Percentiles rank a stretch among this genome's conserved stretches.
These are phyloP conservation scores for Tolypocladium cylindrosporum DNA, from an alignment of 2,329 filamentous ascomycete genomes.

Conservation along the genomic window DNA sequence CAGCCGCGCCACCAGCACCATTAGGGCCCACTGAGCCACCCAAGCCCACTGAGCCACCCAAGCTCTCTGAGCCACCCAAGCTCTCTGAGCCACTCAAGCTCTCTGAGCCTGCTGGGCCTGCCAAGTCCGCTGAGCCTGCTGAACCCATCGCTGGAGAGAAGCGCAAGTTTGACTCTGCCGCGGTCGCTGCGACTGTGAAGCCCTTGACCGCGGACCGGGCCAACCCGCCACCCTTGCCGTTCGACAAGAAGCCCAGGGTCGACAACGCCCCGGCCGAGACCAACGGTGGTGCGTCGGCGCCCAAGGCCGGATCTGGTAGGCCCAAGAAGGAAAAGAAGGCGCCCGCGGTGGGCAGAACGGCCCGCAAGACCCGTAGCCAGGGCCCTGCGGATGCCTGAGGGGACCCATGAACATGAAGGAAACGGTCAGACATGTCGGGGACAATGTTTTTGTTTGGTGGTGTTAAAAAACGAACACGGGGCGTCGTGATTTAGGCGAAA, in stretches of 20 bases:
- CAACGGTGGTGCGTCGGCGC: conserved; percentile 9
- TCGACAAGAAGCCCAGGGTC: conserved; percentile 31
- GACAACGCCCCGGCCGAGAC: conserved; percentile 17
- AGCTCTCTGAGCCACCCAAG: too few species aligned
- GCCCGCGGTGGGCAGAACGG: conserved; percentile 23
- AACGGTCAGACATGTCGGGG: neutral
- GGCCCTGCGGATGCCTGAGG: conserved; percentile 21
- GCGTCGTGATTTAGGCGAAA: neutral
- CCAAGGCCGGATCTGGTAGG: conserved; percentile 16
- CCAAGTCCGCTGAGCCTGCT: neutral
- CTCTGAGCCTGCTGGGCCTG: neutral
- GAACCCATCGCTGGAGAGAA: conserved; percentile 16
- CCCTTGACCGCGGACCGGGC: neutral
- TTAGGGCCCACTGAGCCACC: neutral
- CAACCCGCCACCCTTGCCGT: conserved; percentile 3
- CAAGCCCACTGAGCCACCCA: neutral
- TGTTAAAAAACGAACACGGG: neutral
- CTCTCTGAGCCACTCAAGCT: too few species aligned
- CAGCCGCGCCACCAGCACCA: neutral
- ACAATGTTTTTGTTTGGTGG: neutral
- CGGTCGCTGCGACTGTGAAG: neutral
- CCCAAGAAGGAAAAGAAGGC: conserved; percentile 27
- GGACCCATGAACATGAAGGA: neutral
- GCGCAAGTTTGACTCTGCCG: conserved; percentile 28
- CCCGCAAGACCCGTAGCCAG: conserved; percentile 33